Conservation (phyloP, 2,329 filamentous ascomycete species). For the Diaporthe australafricana region DNA sequence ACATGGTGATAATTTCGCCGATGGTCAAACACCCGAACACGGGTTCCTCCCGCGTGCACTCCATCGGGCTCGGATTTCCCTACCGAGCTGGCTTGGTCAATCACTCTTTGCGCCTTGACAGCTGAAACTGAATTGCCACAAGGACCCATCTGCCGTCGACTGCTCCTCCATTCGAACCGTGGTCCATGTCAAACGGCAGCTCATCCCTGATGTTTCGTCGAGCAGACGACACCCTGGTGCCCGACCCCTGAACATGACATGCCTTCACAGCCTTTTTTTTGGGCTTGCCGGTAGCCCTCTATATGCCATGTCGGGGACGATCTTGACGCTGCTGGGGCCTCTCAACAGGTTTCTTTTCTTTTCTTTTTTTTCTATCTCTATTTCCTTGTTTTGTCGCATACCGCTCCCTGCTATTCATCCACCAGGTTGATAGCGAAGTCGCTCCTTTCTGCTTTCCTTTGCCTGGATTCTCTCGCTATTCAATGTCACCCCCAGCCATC, state of each 20-base stretch:
- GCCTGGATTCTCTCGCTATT: constrained; percentile 1
- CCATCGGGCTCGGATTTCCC: neutral
- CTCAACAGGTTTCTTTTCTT: constrained; percentile 14
- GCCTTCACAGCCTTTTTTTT: constrained; percentile 5
- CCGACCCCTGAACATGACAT: constrained; percentile 17
- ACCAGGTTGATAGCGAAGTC: neutral
- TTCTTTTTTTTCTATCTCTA: neutral
- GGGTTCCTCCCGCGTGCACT: neutral
- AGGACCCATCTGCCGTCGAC: constrained; percentile 16
- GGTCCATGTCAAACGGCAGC: constrained; percentile 17
- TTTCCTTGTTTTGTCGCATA: constrained; percentile 17
- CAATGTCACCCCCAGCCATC: neutral
- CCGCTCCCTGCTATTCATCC: constrained; percentile 1
- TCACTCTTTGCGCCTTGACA: neutral
- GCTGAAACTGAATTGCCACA: constrained; percentile 18
- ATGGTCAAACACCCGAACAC: neutral
- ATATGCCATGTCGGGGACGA: constrained; percentile 4
- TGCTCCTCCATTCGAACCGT: constrained; percentile 17
- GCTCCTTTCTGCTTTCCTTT: neutral
- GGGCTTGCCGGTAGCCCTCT: neutral
- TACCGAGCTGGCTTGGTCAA: constrained; percentile 19
- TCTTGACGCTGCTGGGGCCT: neutral
- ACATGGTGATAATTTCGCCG: neutral
- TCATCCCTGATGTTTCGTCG: constrained; percentile 23
- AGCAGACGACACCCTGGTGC: constrained; percentile 12